phyloP scores from a whole-genome alignment of 1,284 basidiomycete genomes.

The Papiliotrema terrestris region DNA sequence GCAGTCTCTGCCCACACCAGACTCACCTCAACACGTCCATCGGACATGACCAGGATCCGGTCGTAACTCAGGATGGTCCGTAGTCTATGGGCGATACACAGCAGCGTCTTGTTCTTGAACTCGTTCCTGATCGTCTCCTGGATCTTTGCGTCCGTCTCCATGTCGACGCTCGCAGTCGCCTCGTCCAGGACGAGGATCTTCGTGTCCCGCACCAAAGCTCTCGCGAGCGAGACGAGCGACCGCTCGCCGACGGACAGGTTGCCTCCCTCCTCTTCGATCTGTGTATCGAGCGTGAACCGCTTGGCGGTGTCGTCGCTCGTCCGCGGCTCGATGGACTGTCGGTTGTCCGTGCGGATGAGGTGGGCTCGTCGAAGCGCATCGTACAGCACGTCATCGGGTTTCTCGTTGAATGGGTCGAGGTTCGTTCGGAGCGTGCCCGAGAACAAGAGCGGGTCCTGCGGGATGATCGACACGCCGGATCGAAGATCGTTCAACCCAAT shows the following conservation, averaged over 20 bases:
- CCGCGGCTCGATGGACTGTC: neutral
- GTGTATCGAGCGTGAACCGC: conserved; percentile 72
- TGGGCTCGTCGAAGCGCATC: conserved; percentile 76
- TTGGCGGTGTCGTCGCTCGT: conserved; percentile 29
- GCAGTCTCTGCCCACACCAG: neutral
- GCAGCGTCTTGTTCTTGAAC: conserved; percentile 61
- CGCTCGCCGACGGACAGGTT: conserved; percentile 70
- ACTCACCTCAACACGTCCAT: conserved; percentile 57
- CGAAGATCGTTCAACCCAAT: conserved; percentile 55
- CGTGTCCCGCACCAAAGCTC: conserved; percentile 57
- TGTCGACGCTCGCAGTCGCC: conserved; percentile 53
- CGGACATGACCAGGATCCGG: conserved; percentile 65
- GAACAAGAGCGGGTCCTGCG: conserved; percentile 73
- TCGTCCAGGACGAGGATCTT: conserved; percentile 64
- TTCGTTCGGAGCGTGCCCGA: conserved; percentile 58
- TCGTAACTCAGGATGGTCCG: conserved; percentile 79
- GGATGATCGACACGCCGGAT: conserved; percentile 63
- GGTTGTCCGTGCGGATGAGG: conserved; percentile 52
- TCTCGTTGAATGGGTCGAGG: conserved; percentile 67
- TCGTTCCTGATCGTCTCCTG: conserved; percentile 66
- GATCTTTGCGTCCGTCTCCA: conserved; percentile 68
- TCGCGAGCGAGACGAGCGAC: conserved; percentile 65
- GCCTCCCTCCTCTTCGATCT: conserved; percentile 78
- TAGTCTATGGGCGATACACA: conserved; percentile 66
- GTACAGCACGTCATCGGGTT: conserved; percentile 73